Evolutionary conservation across 225 moss, liverwort and hornwort species (phyloP), one percentile per base, ranked within the genome.

Genomic region (Takakia lepidozioides): DNA sequence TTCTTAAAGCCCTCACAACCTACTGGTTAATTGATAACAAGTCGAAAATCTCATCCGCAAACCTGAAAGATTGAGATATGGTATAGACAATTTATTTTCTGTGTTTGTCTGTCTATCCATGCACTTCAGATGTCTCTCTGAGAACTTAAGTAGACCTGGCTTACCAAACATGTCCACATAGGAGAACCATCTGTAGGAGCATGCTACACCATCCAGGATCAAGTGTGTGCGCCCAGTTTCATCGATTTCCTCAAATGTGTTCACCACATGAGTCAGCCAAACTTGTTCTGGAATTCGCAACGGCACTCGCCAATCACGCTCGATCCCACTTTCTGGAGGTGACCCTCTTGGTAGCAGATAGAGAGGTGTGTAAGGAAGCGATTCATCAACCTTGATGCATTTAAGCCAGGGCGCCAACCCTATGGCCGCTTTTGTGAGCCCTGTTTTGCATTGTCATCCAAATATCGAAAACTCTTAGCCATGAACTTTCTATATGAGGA

Each of bases 171-270:
- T 72, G 10, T 57, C 37, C 34, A 52, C 40, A 11, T 66, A 49
- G 19, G 65, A 61, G 49, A 72, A 72, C 65, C 66, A 72, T n/a
- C 57, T 28, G 27, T 72, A 72, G 30, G 72, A 61, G 40, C 60
- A 65, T 17, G 61, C 65, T 8, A 56, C 61, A 26, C 66, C 72
- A 30, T 72, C 72, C 21, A 72, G 27, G 19, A 65, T 52, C 14
- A 72, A 22, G 9, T 57, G 55, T 17, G 56, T 43, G 14, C 42
- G 52, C 15, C 51, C 66, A 29, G 52, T 27, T 10, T 44, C 44
- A 21, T 51, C 60, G 0, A 30, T 38, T 38, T 72, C 66, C 51
- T 72, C 72, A 35, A 55, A 72, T 3, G 61, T 46, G 44, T 72
- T 72, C 25, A 57, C 56, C 10, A 52, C 56, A 44, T 72, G 72